These are phyloP conservation scores for Talaromyces rugulosus DNA, from an alignment of 2,329 filamentous ascomycete genomes.

Conservation along the genomic window DNA sequence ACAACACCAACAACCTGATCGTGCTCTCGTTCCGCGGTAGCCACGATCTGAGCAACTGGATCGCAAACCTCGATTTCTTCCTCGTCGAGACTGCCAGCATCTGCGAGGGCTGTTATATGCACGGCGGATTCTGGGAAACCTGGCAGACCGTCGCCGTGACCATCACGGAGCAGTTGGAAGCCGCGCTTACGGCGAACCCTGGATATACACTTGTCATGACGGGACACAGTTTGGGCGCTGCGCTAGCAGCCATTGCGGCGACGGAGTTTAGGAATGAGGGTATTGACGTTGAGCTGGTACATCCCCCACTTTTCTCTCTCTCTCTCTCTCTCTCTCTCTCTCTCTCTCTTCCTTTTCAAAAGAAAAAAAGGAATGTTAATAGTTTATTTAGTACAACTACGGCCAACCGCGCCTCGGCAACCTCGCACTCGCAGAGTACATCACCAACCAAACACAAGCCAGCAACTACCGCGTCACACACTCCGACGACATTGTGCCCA, in stretches of 20 bases:
- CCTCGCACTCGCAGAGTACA: slow-evolving; percentile 31
- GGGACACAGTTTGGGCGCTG: slow-evolving; percentile 48
- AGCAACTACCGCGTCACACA: slow-evolving; percentile 37
- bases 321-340: neutral
- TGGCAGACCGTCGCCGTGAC: slow-evolving; percentile 33
- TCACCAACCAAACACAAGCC: slow-evolving; percentile 29
- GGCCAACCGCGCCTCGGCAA: slow-evolving; percentile 42
- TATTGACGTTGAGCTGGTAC: slow-evolving; percentile 37
- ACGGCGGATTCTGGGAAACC: slow-evolving; percentile 43
- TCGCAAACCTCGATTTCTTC: slow-evolving; percentile 24
- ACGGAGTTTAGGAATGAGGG: slow-evolving; percentile 38
- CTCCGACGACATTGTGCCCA: slow-evolving; percentile 35
- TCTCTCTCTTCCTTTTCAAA: neutral
- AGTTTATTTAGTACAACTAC: slow-evolving; percentile 34
- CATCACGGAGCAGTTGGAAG: slow-evolving; percentile 32
- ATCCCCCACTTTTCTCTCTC: neutral
- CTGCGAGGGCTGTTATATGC: slow-evolving; percentile 39
- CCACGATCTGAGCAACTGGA: slow-evolving; percentile 25
- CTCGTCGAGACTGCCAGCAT: slow-evolving; percentile 27
- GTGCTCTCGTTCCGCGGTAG: slow-evolving; percentile 35
- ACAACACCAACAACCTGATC: slow-evolving; percentile 39
- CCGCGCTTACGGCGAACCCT: slow-evolving; percentile 35
- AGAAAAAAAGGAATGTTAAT: neutral
- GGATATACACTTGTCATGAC: slow-evolving; percentile 40
- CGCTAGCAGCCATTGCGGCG: slow-evolving; percentile 44